A percentile compares a stretch with the other conserved stretches of the same genome.
These are phyloP conservation scores for Plasmodium blacklocki DNA, from an alignment of 169 alveolate species.

Conservation along the genomic window DNA sequence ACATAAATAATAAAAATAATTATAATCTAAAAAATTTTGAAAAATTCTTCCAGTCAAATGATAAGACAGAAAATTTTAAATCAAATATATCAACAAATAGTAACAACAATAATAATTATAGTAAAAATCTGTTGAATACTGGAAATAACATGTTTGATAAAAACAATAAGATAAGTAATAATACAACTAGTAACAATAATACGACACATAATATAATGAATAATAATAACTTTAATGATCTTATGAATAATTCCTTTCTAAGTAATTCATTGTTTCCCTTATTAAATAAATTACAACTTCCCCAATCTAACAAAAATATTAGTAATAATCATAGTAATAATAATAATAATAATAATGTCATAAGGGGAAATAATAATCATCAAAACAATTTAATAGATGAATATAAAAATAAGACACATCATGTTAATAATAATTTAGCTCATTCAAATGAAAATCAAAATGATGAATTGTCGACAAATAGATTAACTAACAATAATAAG, in stretches of 20 bases:
- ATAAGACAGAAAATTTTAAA: constrained; percentile 15
- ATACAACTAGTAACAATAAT: constrained; percentile 4
- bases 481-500: constrained; percentile 4
- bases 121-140: constrained; percentile 22
- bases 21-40: constrained; percentile 9
- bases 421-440: too few relatives aligned
- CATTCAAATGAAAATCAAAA: not conserved
- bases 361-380: not conserved
- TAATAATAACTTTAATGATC: not conserved
- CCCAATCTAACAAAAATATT: not conserved
- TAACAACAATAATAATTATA: constrained; percentile 6
- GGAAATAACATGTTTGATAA: constrained; percentile 4
- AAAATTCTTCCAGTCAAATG: constrained; percentile 21
- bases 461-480: not conserved
- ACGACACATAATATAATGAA: not conserved
- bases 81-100: not conserved
- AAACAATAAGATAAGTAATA: not conserved
- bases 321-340: not conserved
- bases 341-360: not conserved
- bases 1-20: constrained; percentile 11
- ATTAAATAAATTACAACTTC: too few relatives aligned
- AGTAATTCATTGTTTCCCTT: too few relatives aligned
- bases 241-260: too few relatives aligned
- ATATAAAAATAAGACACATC: not conserved
- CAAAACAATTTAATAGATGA: constrained; percentile 7